Percentiles rank a stretch among this genome's conserved stretches.
Evolutionary conservation across 257 asterid genomes (phyloP).

Genomic region (Nicotiana undulata): DNA sequence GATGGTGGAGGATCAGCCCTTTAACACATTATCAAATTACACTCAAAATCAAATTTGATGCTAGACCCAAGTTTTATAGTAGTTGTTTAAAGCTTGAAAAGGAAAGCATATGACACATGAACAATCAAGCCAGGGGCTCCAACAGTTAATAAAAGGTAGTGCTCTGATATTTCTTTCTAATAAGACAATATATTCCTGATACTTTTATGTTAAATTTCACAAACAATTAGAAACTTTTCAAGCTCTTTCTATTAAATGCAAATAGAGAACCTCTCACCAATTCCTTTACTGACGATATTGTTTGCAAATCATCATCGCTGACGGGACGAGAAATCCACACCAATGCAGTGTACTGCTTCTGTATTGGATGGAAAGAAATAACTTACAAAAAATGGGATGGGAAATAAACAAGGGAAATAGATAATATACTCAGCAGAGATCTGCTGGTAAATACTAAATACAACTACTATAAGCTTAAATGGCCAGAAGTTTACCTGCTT

Average conservation of each 20-base stretch:
- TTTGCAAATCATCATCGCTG: conserved; percentile 37
- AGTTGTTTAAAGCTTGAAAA: background rate
- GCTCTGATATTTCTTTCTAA: background rate
- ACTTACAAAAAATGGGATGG: background rate
- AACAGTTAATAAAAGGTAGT: background rate
- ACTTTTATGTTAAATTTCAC: background rate
- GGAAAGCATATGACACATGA: background rate
- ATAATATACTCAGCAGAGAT: conserved; percentile 4
- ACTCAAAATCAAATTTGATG: background rate
- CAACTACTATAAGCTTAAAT: background rate
- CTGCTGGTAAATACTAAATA: background rate
- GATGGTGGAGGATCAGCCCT: background rate
- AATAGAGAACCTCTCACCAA: conserved; percentile 31
- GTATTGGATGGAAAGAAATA: conserved; percentile 16
- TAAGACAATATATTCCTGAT: background rate
- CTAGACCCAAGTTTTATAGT: background rate
- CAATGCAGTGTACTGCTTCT: conserved; percentile 88
- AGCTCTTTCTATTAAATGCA: background rate
- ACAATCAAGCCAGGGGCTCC: background rate
- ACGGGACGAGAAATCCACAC: conserved; percentile 89
- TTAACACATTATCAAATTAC: background rate
- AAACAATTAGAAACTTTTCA: background rate
- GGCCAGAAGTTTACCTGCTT: conserved; percentile 56
- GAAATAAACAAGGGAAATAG: background rate
- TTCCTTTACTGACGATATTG: conserved; percentile 48